Base-by-base conservation (phyloP, 2,329 filamentous ascomycete genomes). In the Botryotinia narcissicola region DNA sequence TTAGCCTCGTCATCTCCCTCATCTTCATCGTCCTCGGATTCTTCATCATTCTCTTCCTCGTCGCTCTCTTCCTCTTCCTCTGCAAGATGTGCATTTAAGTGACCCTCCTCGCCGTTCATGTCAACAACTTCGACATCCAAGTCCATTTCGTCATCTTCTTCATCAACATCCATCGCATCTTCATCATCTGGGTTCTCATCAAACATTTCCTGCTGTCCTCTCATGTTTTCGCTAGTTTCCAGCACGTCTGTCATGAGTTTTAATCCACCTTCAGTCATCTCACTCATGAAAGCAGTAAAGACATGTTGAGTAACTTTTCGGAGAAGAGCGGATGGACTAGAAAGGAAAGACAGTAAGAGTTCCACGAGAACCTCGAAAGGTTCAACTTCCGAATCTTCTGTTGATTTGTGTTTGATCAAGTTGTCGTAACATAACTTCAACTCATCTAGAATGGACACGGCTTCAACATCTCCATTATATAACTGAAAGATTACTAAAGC, bases 391-490 rank as follows among this genome's bases (percentile, higher is more conserved):
- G 83, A 81, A 80, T 88, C 83, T 75, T 89, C 86, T 0, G 83
- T 83, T 69, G 40, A 59, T 40, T 86, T 84, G 68, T 83, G 81
- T 37, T 82, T 81, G 72, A 86, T 80, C 73, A 92, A 85, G 79
- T 90, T 90, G 61, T 92, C 87, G 74, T 91, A 92, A 81, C 92
- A 94, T 74, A 91, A 86, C 76, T 92, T 88, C n/a, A 98, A 86
- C 78, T 98, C 95, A 71, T 92, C 89, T 14, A 98, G 84, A 75
- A 96, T 91, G 67, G 92, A 90, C 35, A 97, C 88, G 0, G 94
- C 93, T 80, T 98, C 96, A 0, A 92, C 87, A 74, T 97, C 94
- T 37, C 94, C 93, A 79, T 95, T 95, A 83, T 97, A 97, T 14
- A 97, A 87, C 81, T 98, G 94, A 72, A 98, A 86, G 22, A 98